Base-by-base conservation (phyloP, 441 rosid genomes). In the Bruguiera hainesii region DNA sequence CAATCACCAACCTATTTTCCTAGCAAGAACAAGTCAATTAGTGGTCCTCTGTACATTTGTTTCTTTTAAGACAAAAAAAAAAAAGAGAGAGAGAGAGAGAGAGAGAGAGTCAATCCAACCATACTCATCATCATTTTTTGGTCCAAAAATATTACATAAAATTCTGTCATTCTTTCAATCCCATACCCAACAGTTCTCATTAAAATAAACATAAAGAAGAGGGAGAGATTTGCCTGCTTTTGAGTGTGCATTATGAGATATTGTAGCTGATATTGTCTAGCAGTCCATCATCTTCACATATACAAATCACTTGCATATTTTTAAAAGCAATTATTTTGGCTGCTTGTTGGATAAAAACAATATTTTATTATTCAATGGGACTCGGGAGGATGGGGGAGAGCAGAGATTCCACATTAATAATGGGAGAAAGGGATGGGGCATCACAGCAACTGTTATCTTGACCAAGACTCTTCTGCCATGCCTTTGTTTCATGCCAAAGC, bases 391-490 rank as follows among this genome's bases (percentile, higher is more conserved):
- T 42, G 84, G 93, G 90, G 89, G 76, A 75, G 84, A 77, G 82
- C 89, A 86, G 90, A 85, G 86, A 87, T 87, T 79, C 89, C 86
- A 82, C 70, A 71, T 76, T 79, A 76, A 79, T 77, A 73, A 81
- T 82, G 81, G 78, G 73, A 73, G 85, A 89, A 84, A 87, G 87
- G 80, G 89, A 87, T 85, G 92, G 96, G 83, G 79, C 48, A 42
- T 79, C 56, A 61, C 77, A 81, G 75, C 63, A 74, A 35, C 80
- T 78, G 74, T 75, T 77, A 57, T 72, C 74, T 80, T 82, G 81
- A 83, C 80, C 82, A 61, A 70, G 72, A 71, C 78, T 73, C 71
- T 76, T 42, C 18, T 42, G 48, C 48, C 48, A 75, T 79, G 80
- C 75, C 66, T 74, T 75, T 78, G 76, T 73, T 42, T 80, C 84